Base-by-base conservation (phyloP, 2,329 filamentous ascomycete genomes). In the Fusarium sp. region DNA sequence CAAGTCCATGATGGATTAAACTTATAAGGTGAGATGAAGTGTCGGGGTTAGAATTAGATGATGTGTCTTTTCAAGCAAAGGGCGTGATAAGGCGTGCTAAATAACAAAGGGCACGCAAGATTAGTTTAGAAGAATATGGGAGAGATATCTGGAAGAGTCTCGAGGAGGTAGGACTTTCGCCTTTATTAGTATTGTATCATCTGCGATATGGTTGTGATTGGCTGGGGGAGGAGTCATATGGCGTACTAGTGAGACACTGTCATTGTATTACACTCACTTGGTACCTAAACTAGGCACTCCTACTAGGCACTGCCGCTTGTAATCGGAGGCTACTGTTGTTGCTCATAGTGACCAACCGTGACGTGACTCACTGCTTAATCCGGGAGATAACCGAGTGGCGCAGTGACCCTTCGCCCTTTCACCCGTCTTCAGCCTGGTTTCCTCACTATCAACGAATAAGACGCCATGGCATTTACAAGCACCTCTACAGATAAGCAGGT, bases 201-300 rank as follows among this genome's bases (percentile, higher is more conserved):
- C 65, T 71, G 70, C 58, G 59, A 73, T 64, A 44, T 45, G 30
- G 22, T 40, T 51, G 43, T 71, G 63, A 73, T 73, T 74, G 70
- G 73, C 41, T 27, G 47, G 52, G 53, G 62, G 69, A 57, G 64
- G 73, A 75, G 74, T 75, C 74, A 75, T 75, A 68, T 67, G 63
- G 71, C 70, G 73, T 68, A 71, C 59, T 40, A 45, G 34, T 38
- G 59, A 48, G n/a, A 48, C 32, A 41, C 32, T 9, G 34, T 6
- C 43, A 54, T 32, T 30, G 62, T 51, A 65, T 43, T 43, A 65
- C 52, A 48, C 20, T 64, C 49, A 48, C 61, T 64, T 25, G 44
- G 44, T 53, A 65, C 62, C 62, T 54, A 41, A 29, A 41, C 48
- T 46, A 58, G 49, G 38, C 62, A 46, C 40, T 29, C 12, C 5